phyloP scores from a whole-genome alignment of 2,329 filamentous ascomycete genomes.

The Podosphaera xanthii region DNA sequence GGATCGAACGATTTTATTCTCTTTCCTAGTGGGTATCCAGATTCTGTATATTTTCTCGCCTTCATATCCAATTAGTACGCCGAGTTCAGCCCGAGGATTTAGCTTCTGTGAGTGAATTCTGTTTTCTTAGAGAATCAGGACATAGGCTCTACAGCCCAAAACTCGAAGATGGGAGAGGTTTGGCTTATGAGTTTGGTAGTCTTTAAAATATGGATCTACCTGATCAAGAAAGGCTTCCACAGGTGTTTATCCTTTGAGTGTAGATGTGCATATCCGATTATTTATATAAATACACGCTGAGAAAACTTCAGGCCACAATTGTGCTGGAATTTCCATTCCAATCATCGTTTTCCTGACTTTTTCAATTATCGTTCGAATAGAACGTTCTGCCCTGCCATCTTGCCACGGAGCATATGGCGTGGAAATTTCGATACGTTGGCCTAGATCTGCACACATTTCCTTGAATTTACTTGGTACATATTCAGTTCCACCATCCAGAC shows the following conservation, averaged over 20 bases:
- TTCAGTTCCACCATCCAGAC: not conserved
- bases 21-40: no score
- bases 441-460: not conserved
- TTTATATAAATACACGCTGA: not conserved
- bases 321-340: not conserved
- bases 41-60: no score
- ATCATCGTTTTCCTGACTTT: not conserved
- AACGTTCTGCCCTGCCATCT: not conserved
- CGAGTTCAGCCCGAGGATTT: no score
- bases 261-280: not conserved
- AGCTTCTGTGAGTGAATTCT: no score
- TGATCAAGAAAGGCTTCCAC: not conserved
- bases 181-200: not conserved
- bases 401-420: not conserved
- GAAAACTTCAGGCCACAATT: not conserved
- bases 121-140: no score
- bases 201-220: not conserved
- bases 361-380: not conserved
- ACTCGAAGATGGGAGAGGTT: not conserved
- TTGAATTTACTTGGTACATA: not conserved
- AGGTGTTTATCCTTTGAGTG: not conserved
- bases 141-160: not conserved
- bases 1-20: no score
- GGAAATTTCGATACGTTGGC: not conserved
- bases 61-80: no score